Evolutionary conservation across 1,139 yeast species (phyloP).

Genomic region (Scheffersomyces segobiensis): DNA sequence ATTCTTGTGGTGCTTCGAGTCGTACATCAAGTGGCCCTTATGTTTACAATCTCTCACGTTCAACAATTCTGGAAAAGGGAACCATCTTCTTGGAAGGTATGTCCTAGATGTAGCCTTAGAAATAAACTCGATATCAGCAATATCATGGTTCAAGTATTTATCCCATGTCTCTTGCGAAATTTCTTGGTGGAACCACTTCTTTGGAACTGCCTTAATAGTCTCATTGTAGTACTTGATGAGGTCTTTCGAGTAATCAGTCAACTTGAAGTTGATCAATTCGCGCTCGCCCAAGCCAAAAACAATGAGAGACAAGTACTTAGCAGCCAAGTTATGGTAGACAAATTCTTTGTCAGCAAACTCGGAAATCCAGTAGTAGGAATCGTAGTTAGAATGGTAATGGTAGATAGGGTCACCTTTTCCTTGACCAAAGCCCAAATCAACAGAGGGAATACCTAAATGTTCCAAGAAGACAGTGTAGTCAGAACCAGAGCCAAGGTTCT

Average conservation of each 20-base stretch:
- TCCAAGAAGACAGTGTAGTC: slow-evolving; percentile 50
- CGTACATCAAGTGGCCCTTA: slow-evolving; percentile 11
- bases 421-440: slow-evolving; percentile 38
- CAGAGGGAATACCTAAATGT: slow-evolving; percentile 48
- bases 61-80: slow-evolving; percentile 28
- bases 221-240: slow-evolving; percentile 31
- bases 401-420: slow-evolving; percentile 44
- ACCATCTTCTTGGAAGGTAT: slow-evolving; percentile 16
- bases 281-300: slow-evolving; percentile 54
- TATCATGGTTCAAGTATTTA: slow-evolving; percentile 17
- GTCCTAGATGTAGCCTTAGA: not conserved
- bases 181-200: slow-evolving; percentile 15
- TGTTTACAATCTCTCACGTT: slow-evolving; percentile 18
- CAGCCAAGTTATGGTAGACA: slow-evolving; percentile 53
- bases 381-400: slow-evolving; percentile 62
- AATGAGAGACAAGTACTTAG: slow-evolving; percentile 60
- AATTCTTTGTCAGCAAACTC: slow-evolving; percentile 57
- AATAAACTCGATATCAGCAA: not conserved
- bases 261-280: slow-evolving; percentile 46
- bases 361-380: slow-evolving; percentile 57
- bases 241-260: slow-evolving; percentile 37
- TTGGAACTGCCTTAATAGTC: slow-evolving; percentile 31
- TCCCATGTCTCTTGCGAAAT: slow-evolving; percentile 14
- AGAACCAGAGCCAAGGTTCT: slow-evolving; percentile 46
- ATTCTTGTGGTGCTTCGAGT: slow-evolving; percentile 14